Evolutionary conservation across 1,139 yeast genomes (phyloP).

Genomic region (Candida smagusa): DNA sequence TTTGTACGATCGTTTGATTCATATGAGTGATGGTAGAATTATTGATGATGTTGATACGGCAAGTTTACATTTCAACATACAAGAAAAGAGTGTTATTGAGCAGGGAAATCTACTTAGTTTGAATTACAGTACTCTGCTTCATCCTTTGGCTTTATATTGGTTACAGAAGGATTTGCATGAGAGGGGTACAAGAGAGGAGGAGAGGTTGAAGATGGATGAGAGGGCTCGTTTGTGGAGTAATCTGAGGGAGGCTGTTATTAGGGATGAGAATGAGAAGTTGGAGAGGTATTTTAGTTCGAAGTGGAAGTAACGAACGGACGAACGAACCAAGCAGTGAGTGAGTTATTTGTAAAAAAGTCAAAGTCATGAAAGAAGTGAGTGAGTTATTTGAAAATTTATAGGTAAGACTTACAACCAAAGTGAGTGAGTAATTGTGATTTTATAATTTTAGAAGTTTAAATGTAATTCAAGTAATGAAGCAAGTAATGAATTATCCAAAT

Average conservation of each 20-base stretch:
- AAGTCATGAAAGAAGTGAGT: too few relatives aligned
- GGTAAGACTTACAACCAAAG: too few relatives aligned
- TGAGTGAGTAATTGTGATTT: too few relatives aligned
- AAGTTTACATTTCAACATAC: constrained; percentile 25
- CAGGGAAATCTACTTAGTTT: constrained; percentile 21
- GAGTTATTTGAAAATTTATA: too few relatives aligned
- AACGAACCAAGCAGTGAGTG: too few relatives aligned
- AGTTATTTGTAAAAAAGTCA: too few relatives aligned
- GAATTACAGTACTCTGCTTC: constrained; percentile 49
- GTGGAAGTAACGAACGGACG: too few relatives aligned
- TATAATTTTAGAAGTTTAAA: too few relatives aligned
- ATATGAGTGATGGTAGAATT: constrained; percentile 65
- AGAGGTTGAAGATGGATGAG: constrained; percentile 40
- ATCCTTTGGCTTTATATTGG: constrained; percentile 73
- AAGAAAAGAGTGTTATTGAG: constrained; percentile 12
- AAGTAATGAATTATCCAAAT: too few relatives aligned
- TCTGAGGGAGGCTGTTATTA: constrained; percentile 2
- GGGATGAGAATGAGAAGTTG: constrained; percentile 26
- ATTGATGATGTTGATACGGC: constrained; percentile 23
- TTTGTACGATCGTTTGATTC: constrained; percentile 89
- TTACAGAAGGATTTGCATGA: constrained; percentile 47
- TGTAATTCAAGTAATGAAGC: too few relatives aligned
- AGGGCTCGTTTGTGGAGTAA: constrained; percentile 44
- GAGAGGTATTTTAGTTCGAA: constrained; percentile 46
- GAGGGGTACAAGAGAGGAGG: constrained; percentile 55